Evolutionary conservation across 2,329 filamentous ascomycete species (phyloP), one percentile per base, ranked within the genome.

Genomic region (Aspergillus spinulosporus): DNA sequence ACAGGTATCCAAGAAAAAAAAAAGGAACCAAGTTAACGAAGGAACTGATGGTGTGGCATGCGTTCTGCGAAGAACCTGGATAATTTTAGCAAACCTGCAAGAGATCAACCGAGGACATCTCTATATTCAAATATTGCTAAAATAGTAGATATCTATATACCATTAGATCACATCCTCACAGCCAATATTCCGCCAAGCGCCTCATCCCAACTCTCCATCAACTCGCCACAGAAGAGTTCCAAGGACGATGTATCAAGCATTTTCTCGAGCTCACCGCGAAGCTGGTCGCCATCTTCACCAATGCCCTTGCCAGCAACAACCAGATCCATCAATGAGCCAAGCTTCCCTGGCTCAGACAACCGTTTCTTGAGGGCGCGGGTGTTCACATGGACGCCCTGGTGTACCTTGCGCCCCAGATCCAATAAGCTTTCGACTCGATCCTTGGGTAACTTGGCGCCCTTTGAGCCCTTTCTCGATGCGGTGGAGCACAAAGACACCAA

Each of bases 121-220:
- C 45, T 47, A 28, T 48, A 48, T 48, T 48, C 21, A 21, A 21
- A 21, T 21, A 21, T 21, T 21, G 12, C 31, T 34, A 14, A 8
- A 14, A 8, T 43, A 39, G 6, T 21, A 49, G 45, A 47, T 43
- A 26, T 47, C 14, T 52, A 29, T 49, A 46, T 8, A 26, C n/a
- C 28, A 37, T 26, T 32, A 21, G 21, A 21, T 66, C 57, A 74
- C 43, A 72, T 55, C 51, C 57, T 67, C 37, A 71, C 65, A 11
- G 53, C 52, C 56, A 77, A 54, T 36, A 78, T 62, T 3, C 76
- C 75, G 50, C 75, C 70, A 26, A 79, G 66, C 5, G 69, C 75
- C 52, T 78, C 76, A 47, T 78, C 75, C 77, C 76, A 79, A 60
- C 77, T 78, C 57, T 78, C 76, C 68, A 74, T 77, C 61, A 79